Conservation (phyloP, 2,329 filamentous ascomycete species). For the Aspergillus candidus region DNA sequence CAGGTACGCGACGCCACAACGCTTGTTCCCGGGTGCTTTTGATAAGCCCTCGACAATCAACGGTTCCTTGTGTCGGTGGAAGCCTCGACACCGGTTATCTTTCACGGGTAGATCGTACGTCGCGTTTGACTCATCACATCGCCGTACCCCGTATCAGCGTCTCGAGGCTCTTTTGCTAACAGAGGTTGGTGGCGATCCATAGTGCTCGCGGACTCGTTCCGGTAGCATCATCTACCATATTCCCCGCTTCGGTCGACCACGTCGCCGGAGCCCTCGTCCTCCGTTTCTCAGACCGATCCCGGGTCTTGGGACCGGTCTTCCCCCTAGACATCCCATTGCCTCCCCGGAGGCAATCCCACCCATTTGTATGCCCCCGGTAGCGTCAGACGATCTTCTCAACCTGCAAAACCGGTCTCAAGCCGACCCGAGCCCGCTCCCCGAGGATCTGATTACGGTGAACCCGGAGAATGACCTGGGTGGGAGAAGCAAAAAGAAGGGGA, state of each 20-base stretch:
- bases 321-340: slow-evolving; percentile 15
- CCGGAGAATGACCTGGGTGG: slow-evolving; percentile 29
- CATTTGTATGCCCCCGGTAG: slow-evolving; percentile 40
- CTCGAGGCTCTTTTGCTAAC: no score
- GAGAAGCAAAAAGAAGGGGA: slow-evolving; percentile 38
- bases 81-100: no score
- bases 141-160: no score
- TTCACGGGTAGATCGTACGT: no score
- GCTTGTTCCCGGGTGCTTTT: no score
- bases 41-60: no score
- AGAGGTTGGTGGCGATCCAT: no score
- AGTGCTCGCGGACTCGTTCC: slow-evolving; percentile 3
- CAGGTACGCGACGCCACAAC: no score
- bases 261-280: slow-evolving; percentile 1
- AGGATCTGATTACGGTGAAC: slow-evolving; percentile 21
- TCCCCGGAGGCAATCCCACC: slow-evolving; percentile 24
- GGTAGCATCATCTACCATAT: background rate
- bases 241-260: slow-evolving; percentile 1
- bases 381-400: slow-evolving; percentile 34
- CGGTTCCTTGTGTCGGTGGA: no score
- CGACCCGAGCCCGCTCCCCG: slow-evolving; percentile 23
- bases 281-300: slow-evolving; percentile 31
- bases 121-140: no score
- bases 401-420: slow-evolving; percentile 32
- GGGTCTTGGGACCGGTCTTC: slow-evolving; percentile 29